Evolutionary conservation across 345 rosid genomes (phyloP).

Genomic region (Gossypium thurberi): DNA sequence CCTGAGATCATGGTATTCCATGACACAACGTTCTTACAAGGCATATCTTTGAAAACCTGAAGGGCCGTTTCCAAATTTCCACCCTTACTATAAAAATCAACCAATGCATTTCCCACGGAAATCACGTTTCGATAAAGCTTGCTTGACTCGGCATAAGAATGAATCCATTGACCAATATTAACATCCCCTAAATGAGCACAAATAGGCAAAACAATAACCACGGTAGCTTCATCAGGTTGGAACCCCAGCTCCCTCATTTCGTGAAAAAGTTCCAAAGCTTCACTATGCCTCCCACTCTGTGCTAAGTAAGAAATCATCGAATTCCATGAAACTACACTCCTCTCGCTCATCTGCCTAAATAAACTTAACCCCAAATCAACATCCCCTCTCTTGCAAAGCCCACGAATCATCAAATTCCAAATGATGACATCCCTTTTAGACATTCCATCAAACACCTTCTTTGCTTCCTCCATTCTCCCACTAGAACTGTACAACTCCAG

Average conservation of each 20-base stretch:
- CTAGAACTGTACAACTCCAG: conserved; percentile 38
- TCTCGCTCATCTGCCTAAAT: conserved; percentile 49
- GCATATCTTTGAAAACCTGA: conserved; percentile 37
- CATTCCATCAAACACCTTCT: conserved; percentile 59
- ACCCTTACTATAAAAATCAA: conserved; percentile 55
- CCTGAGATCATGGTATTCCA: conserved; percentile 73
- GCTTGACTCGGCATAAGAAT: conserved; percentile 42
- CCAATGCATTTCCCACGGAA: conserved; percentile 56
- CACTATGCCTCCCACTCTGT: conserved; percentile 43
- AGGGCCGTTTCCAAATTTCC: conserved; percentile 50
- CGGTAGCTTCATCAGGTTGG: conserved; percentile 55
- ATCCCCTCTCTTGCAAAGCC: conserved; percentile 51
- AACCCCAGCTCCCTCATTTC: conserved; percentile 55
- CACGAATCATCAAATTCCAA: conserved; percentile 66
- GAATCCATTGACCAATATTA: conserved; percentile 47
- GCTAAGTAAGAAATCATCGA: conserved; percentile 56
- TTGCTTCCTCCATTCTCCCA: conserved; percentile 51
- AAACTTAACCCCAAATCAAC: conserved; percentile 40
- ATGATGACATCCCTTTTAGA: conserved; percentile 38
- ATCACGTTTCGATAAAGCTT: conserved; percentile 28
- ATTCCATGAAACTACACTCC: conserved; percentile 65
- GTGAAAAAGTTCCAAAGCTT: conserved; percentile 51
- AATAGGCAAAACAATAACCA: conserved; percentile 55
- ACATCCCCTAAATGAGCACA: conserved; percentile 53
- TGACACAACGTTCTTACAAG: conserved; percentile 41